These are phyloP conservation scores for Neopestalotiopsis sp. DNA, from an alignment of 2,329 filamentous ascomycete genomes.

Conservation along the genomic window DNA sequence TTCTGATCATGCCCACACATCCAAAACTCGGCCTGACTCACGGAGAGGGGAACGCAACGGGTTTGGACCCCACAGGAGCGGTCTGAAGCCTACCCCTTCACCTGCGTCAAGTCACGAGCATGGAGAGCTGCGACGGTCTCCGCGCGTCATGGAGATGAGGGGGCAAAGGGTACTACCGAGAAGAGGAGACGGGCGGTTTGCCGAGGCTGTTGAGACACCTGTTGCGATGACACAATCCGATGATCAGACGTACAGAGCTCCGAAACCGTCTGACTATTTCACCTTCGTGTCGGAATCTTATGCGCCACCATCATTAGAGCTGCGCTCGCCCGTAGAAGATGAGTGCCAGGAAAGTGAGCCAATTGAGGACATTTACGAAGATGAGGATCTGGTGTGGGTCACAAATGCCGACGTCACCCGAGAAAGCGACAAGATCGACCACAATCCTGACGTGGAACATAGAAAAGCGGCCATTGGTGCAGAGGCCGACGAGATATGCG, in stretches of 20 bases:
- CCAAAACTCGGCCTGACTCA: neutral
- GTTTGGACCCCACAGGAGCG: neutral
- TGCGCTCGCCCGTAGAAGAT: constrained; percentile 29
- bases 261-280: constrained; percentile 36
- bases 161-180: neutral
- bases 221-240: neutral
- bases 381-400: constrained; percentile 13
- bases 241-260: constrained; percentile 11
- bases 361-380: constrained; percentile 25
- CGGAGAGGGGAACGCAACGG: neutral
- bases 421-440: neutral
- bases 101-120: neutral
- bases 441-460: neutral
- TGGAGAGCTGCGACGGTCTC: neutral
- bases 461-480: neutral
- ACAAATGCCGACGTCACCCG: no score
- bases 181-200: neutral
- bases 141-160: neutral
- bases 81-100: neutral
- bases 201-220: neutral
- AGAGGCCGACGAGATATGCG: neutral
- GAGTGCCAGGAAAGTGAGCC: constrained; percentile 28
- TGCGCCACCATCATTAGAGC: constrained; percentile 33
- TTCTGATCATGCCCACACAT: constrained; percentile 28
- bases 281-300: constrained; percentile 37